Evolutionary conservation across 305 asterid genomes (phyloP).

Genomic region (Rubia tinctorum): DNA sequence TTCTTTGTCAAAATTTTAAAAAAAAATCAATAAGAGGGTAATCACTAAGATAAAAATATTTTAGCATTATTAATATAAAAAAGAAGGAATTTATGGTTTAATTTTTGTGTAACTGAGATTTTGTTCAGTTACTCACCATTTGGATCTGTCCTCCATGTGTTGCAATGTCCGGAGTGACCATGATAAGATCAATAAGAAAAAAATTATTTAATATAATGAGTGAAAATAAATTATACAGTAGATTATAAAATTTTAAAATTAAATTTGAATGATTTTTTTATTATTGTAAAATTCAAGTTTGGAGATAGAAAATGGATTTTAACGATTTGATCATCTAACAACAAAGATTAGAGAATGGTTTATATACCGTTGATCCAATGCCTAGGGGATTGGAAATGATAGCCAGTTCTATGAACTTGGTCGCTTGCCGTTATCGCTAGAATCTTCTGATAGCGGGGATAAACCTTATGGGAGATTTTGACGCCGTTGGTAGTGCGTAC

Average conservation of each 20-base stretch:
- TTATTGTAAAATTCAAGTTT: too few relatives aligned
- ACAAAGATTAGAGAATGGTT: background rate
- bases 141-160: conserved; percentile 24
- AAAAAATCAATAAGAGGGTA: too few relatives aligned
- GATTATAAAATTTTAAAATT: too few relatives aligned
- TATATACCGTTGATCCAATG: conserved; percentile 33
- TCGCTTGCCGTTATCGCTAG: background rate
- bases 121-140: conserved; percentile 21
- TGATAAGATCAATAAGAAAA: background rate
- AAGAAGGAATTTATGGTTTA: too few relatives aligned
- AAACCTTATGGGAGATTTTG: conserved; percentile 28
- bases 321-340: background rate
- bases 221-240: too few relatives aligned
- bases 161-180: background rate
- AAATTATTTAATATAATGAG: background rate
- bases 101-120: too few relatives aligned
- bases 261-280: too few relatives aligned
- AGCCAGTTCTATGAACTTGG: conserved; percentile 29
- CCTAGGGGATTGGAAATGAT: conserved; percentile 32
- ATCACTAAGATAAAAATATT: too few relatives aligned
- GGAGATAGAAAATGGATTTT: background rate
- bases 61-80: too few relatives aligned
- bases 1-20: background rate
- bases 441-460: conserved; percentile 18
- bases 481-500: conserved; percentile 11